A percentile compares a stretch with the other conserved stretches of the same genome.
phyloP scores from a whole-genome alignment of 116 monocot species.

The Zostera marina region DNA sequence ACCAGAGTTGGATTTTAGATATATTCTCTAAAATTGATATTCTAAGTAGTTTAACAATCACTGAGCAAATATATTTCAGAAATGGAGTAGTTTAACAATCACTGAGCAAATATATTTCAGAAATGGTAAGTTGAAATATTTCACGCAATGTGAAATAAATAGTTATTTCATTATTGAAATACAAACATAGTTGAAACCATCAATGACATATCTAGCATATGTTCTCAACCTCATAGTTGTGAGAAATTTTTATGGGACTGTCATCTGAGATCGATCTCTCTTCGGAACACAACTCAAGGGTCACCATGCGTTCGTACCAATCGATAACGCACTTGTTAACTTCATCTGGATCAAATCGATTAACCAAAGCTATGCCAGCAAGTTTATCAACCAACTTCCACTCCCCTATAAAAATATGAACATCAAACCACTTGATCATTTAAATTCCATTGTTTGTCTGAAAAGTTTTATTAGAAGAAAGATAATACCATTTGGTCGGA shows the following conservation, averaged over 20 bases:
- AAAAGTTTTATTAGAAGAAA: not conserved
- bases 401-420: conserved; percentile 44
- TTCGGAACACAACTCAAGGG: conserved; percentile 86
- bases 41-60: no score
- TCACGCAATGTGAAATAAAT: no score
- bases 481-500: conserved; percentile 61
- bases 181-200: no score
- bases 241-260: conserved; percentile 58
- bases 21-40: no score
- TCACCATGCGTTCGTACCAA: conserved; percentile 67
- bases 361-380: conserved; percentile 46
- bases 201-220: conserved; percentile 1
- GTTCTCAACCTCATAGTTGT: conserved; percentile 60
- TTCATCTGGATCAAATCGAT: conserved; percentile 43
- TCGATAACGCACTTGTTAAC: conserved; percentile 73
- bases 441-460: no score
- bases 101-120: no score
- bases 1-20: no score
- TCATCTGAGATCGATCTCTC: conserved; percentile 76
- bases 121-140: no score
- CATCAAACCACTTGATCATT: no score
- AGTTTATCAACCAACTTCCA: conserved; percentile 85
- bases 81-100: no score
- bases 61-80: no score
- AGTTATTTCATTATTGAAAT: no score